Base-by-base conservation (phyloP, 1,284 basidiomycete genomes). In the Termitomyces sp. region DNA sequence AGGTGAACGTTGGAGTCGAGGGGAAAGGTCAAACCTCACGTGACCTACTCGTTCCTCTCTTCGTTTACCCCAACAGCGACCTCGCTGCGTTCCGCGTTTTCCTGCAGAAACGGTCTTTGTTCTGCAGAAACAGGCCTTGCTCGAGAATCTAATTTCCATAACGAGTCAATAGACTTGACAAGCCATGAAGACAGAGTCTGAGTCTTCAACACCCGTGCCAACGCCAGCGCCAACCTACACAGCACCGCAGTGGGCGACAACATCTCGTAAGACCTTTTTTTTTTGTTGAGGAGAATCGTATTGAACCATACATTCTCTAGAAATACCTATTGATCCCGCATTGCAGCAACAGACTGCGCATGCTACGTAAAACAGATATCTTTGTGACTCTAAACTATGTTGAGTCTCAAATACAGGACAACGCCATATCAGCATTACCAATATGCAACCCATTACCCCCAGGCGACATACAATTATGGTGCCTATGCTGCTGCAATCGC, bases 301-400 rank as follows among this genome's bases (percentile, higher is more conserved):
- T 34, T 40, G 31, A 39, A 39, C 15, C 13, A 45, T 51, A 41
- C 17, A 40, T 38, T 26, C 24, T 34, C 3, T 54, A 75, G 83
- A 83, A 64, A 85, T 86, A 34, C 82, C 83, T 13, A 85, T 86
- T 53, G 85, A 86, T 67, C 83, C 85, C 30, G 83, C 82, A 6
- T 72, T 88, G 65, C 82, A 81, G 57, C 82, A 82, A 62, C 59
- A 58, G 56, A 72, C 80, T 42, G 60, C 78, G 57, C 76, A 76
- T 58, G 68, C 75, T 58, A 73, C 77, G 76, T 79, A 68, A 71
- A 68, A 34, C 52, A 52, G 42, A 55, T 49, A 56, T 55, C 53
- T 62, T 62, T 42, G 50, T 55, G 53, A 54, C 51, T 40, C 38
- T 36, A 36, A 36, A 36, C 34, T 56, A 40, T 62, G 61, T 62